These are phyloP conservation scores for Oropetium thomaeum DNA, from an alignment of 176 grass and related monocot species.

Conservation along the genomic window DNA sequence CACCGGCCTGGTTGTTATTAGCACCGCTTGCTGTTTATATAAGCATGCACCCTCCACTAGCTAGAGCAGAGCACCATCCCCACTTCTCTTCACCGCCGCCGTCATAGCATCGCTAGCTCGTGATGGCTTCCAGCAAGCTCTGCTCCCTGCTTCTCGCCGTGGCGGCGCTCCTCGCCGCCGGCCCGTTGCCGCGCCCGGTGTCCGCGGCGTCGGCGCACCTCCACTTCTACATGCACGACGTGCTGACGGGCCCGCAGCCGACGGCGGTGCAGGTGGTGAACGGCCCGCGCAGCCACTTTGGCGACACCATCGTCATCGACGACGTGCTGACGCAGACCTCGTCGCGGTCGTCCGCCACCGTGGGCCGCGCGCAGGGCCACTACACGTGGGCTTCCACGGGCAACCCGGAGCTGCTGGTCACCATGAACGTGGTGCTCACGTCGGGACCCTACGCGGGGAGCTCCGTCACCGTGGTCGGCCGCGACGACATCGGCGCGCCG, in stretches of 20 bases:
- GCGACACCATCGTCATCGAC: constrained; percentile 38
- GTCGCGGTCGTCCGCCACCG: not conserved
- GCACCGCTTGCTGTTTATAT: not conserved
- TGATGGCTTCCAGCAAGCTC: not conserved
- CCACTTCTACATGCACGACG: constrained; percentile 50
- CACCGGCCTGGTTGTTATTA: no score
- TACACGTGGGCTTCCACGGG: constrained; percentile 27
- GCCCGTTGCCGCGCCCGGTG: not conserved
- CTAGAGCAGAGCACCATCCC: not conserved
- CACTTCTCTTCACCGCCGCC: not conserved
- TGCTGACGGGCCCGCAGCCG: not conserved
- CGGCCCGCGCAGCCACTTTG: not conserved
- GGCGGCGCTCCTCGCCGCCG: not conserved
- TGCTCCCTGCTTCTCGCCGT: not conserved
- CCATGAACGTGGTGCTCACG: constrained; percentile 43
- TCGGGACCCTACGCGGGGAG: constrained; percentile 50
- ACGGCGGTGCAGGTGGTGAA: constrained; percentile 29
- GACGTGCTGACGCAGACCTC: constrained; percentile 39
- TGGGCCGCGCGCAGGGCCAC: constrained; percentile 43
- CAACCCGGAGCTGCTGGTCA: constrained; percentile 19
- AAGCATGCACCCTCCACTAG: not conserved
- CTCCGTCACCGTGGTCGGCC: constrained; percentile 39
- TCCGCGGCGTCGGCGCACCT: constrained; percentile 22
- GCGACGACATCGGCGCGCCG: constrained; percentile 27
- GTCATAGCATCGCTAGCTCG: not conserved